Conservation (phyloP, 106 monocot species). For the Cymbidium sinense region DNA sequence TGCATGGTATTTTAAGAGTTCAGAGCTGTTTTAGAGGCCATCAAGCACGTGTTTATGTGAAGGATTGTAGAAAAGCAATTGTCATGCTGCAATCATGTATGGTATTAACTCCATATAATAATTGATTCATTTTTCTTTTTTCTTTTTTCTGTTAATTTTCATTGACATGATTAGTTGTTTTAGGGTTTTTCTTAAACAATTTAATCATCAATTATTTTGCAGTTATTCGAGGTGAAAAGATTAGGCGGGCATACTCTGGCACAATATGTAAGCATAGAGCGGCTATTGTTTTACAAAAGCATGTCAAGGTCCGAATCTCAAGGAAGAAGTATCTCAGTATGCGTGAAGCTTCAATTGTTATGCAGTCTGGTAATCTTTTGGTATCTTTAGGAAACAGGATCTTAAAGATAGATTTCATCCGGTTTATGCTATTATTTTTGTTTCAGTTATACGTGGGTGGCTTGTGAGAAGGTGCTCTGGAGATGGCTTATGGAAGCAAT, state of each 20-base stretch:
- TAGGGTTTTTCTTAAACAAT: neutral
- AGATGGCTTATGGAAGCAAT: constrained; percentile 30
- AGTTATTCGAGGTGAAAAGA: constrained; percentile 73
- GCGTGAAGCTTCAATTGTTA: constrained; percentile 48
- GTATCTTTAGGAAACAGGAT: neutral
- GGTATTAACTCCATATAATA: neutral
- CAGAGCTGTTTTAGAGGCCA: constrained; percentile 91
- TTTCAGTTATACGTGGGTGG: constrained; percentile 73
- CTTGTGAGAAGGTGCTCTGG: constrained; percentile 71
- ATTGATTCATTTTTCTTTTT: too few relatives aligned
- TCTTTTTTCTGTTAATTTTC: too few relatives aligned
- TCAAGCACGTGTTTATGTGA: constrained; percentile 65
- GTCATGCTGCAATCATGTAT: constrained; percentile 87
- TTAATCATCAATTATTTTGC: neutral
- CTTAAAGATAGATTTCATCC: neutral
- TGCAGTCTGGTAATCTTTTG: constrained; percentile 70
- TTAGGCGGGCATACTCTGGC: constrained; percentile 33
- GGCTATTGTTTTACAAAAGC: constrained; percentile 53
- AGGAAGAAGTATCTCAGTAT: constrained; percentile 49
- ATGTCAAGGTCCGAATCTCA: constrained; percentile 32
- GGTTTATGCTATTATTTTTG: neutral
- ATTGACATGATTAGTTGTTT: too few relatives aligned
- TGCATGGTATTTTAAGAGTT: constrained; percentile 88
- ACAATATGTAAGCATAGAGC: constrained; percentile 49
- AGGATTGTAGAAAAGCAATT: constrained; percentile 47